phyloP scores from a whole-genome alignment of 441 rosid species.

The Syzygium malaccense region DNA sequence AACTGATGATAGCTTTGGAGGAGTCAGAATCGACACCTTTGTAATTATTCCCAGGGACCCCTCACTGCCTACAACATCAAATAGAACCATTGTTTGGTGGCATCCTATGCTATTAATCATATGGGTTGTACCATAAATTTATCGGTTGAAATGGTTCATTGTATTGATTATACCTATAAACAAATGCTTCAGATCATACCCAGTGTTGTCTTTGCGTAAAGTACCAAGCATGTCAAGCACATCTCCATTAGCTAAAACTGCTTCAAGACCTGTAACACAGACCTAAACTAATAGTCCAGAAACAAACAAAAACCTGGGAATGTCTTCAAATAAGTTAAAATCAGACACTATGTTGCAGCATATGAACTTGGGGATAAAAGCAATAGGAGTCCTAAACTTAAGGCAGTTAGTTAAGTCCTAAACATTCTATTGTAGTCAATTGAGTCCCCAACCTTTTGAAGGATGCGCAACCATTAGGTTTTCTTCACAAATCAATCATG shows the following conservation, averaged over 20 bases:
- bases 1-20: slow-evolving; percentile 71
- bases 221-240: slow-evolving; percentile 94
- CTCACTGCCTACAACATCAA: slow-evolving; percentile 61
- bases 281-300: not conserved
- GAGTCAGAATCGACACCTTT: slow-evolving; percentile 85
- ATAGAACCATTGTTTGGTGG: not conserved
- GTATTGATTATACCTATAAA: slow-evolving; percentile 50
- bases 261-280: slow-evolving; percentile 61
- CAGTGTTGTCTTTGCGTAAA: slow-evolving; percentile 91
- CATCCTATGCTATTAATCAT: not conserved
- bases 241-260: slow-evolving; percentile 81
- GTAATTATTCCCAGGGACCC: slow-evolving; percentile 95
- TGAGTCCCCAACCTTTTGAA: not conserved
- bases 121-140: not conserved
- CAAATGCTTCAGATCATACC: slow-evolving; percentile 91
- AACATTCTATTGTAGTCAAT: not conserved
- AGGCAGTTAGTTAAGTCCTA: not conserved
- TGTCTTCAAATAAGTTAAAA: not conserved
- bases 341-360: not conserved
- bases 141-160: not conserved
- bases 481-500: not conserved
- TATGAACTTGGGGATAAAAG: not conserved
- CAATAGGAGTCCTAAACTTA: not conserved
- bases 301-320: not conserved
- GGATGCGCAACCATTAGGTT: not conserved